phyloP scores from a whole-genome alignment of 83 land plant genomes.

The Thuja plicata region DNA sequence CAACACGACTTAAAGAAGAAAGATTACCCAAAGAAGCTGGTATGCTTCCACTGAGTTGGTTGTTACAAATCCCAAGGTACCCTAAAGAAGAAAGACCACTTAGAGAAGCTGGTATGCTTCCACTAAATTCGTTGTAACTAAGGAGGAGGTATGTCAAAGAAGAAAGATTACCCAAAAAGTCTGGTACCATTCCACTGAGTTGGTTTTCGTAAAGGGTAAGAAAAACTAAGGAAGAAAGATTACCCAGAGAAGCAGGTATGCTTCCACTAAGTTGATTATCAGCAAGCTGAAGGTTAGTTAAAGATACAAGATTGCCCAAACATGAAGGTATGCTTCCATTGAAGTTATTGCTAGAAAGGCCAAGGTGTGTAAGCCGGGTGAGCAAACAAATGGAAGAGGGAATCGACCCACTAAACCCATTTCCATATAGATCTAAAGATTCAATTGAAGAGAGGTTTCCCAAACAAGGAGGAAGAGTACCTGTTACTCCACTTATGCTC shows the following conservation, averaged over 20 bases:
- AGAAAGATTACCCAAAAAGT: neutral
- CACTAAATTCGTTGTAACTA: neutral
- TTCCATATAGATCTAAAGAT: too few species aligned
- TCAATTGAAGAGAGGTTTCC: too few species aligned
- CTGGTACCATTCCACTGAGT: neutral
- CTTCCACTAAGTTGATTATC: too few species aligned
- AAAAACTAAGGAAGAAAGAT: neutral
- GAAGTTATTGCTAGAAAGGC: neutral
- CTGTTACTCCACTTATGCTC: too few species aligned
- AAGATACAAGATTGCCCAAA: neutral
- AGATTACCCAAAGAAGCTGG: neutral
- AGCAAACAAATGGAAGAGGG: neutral
- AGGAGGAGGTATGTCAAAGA: neutral
- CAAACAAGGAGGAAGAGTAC: too few species aligned
- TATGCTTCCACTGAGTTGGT: neutral
- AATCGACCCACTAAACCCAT: neutral
- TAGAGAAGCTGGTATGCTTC: too few species aligned
- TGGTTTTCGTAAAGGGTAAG: neutral
- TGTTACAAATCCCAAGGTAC: neutral
- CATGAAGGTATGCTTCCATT: too few species aligned
- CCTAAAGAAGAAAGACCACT: neutral
- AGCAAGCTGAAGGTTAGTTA: too few species aligned
- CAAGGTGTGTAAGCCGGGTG: too few species aligned
- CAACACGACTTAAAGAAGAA: too few species aligned
- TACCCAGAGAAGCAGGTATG: neutral